Evolutionary conservation across 2,329 filamentous ascomycete genomes (phyloP), one percentile per base, ranked within the genome.

Genomic region (Epichloe gansuensis): DNA sequence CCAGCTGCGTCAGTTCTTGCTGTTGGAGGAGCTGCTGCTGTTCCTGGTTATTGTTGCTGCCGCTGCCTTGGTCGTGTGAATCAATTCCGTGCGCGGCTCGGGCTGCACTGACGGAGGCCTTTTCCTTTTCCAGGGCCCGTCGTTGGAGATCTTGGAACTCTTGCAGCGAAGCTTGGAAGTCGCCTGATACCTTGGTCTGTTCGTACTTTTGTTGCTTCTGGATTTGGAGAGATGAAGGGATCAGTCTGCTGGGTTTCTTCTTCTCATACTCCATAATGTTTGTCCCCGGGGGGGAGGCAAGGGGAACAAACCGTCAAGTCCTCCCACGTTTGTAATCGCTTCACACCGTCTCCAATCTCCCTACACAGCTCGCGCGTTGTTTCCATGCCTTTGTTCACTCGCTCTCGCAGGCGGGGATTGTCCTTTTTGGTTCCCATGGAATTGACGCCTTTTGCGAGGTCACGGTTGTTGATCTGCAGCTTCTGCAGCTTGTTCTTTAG

Each of bases 161-260:
- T 60, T 84, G 81, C 53, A 97, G 80, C 47, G 87, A 87, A 38
- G 87, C 80, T 64, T 90, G 87, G 74, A 97, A 96, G 66, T 97
- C 90, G 63, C 88, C 87, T 56, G 89, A 91, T 36, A 98, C 78
- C 68, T 97, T 97, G 60, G 91, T 87, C 63, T 96, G 91, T 23
- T 89, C 93, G 74, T 95, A 97, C 69, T 91, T 94, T 74, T 98
- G 93, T 51, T 89, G 87, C 55, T 91, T 88, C 89, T 95, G 54
- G 15, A 17, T 87, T 89, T 95, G 55, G 12, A 12, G 9, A 35
- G 31, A 12, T 4, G 1, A 44, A 41, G 53, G 34, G 35, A 50
- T 49, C 21, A 53, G 11, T 31, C 11, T 12, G 21, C 13, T 9
- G 27, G 27, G 4, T 2, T n/a, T 45, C 7, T 31, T 45, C n/a